Evolutionary conservation across 495 filamentous ascomycete species (phyloP).

Genomic region (Tuber melanosporum): DNA sequence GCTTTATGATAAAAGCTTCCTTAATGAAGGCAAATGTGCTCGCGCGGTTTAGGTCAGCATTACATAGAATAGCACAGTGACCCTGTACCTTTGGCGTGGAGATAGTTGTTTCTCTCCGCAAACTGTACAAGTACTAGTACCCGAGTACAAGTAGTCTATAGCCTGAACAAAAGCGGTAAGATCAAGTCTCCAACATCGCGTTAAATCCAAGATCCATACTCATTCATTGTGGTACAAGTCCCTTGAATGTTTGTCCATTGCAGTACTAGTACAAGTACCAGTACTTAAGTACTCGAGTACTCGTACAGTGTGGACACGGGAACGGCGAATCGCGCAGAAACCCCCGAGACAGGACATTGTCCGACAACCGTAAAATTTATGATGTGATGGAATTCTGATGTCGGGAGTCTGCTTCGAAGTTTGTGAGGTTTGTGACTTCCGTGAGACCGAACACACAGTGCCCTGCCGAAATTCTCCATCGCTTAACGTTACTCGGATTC

Average conservation of each 20-base stretch:
- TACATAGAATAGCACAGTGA: background rate
- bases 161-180: background rate
- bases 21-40: background rate
- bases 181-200: background rate
- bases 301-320: background rate
- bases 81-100: background rate
- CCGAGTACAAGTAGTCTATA: background rate
- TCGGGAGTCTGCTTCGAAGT: conserved; percentile 1
- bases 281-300: too few species aligned
- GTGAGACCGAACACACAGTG: background rate
- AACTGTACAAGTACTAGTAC: background rate
- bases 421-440: background rate
- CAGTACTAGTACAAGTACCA: background rate
- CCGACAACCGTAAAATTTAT: background rate
- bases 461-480: background rate
- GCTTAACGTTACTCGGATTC: conserved; percentile 18
- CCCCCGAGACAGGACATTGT: background rate
- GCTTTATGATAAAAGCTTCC: background rate
- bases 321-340: background rate
- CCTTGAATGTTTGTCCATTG: background rate
- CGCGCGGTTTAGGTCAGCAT: background rate
- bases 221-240: background rate
- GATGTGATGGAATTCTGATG: background rate
- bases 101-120: background rate
- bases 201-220: background rate